Conservation (phyloP, 768 basidiomycete species). For the Leucosporidium scottii region DNA sequence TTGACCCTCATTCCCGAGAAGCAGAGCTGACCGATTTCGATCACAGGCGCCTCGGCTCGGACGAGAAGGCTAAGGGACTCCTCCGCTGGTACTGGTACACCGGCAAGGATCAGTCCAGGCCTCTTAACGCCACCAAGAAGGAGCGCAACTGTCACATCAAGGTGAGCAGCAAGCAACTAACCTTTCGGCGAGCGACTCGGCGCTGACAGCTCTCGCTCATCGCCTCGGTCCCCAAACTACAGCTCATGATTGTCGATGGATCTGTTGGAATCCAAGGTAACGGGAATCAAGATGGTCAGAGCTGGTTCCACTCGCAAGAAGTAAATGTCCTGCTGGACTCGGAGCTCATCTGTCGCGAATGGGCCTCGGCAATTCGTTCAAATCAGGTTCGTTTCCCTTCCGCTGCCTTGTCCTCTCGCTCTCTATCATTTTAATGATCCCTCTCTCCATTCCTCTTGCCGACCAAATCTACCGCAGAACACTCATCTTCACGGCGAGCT, state of each 20-base stretch:
- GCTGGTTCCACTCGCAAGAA: slow-evolving; percentile 65
- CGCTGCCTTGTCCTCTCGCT: slow-evolving; percentile 38
- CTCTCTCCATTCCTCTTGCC: no score
- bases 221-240: no score
- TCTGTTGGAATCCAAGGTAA: slow-evolving; percentile 59
- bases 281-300: slow-evolving; percentile 54
- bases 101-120: slow-evolving; percentile 57
- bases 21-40: background rate
- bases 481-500: slow-evolving; percentile 32
- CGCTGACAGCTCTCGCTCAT: no score
- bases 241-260: slow-evolving; percentile 61
- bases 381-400: slow-evolving; percentile 55
- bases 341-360: slow-evolving; percentile 49
- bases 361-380: slow-evolving; percentile 49
- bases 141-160: slow-evolving; percentile 61
- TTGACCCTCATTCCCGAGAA: background rate
- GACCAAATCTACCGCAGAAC: background rate
- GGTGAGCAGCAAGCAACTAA: background rate
- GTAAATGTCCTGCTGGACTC: slow-evolving; percentile 58
- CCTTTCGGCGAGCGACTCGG: no score
- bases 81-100: slow-evolving; percentile 53
- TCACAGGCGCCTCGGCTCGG: slow-evolving; percentile 42
- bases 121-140: slow-evolving; percentile 58
- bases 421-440: no score
- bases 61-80: slow-evolving; percentile 48